Percentiles rank a stretch among this genome's conserved stretches.
Evolutionary conservation across 768 basidiomycete species (phyloP).

Genomic region (Mycena galericulata): DNA sequence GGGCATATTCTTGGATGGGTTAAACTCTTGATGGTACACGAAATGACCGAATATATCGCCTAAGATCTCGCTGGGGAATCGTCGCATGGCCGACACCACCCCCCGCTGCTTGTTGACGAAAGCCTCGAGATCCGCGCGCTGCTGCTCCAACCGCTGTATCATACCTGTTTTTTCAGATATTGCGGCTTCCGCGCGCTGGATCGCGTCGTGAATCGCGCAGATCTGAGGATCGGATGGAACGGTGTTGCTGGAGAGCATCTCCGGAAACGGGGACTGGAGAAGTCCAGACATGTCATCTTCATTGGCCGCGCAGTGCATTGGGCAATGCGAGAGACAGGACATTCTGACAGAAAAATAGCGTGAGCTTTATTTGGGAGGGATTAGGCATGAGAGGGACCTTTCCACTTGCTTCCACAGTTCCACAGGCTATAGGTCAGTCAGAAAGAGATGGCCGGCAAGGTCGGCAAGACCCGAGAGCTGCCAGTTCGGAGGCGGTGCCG

Average conservation of each 20-base stretch:
- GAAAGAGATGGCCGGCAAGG: too few species aligned
- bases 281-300: too few species aligned
- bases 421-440: too few species aligned
- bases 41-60: constrained; percentile 19
- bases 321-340: too few species aligned
- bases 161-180: not conserved
- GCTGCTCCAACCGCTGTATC: not conserved
- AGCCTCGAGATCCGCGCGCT: constrained; percentile 2
- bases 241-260: not conserved
- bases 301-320: too few species aligned
- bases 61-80: constrained; percentile 19
- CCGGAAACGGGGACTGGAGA: not conserved
- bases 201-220: not conserved
- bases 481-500: too few species aligned
- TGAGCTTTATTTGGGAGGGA: too few species aligned
- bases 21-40: not conserved
- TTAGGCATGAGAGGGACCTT: too few species aligned
- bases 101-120: not conserved
- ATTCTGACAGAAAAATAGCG: too few species aligned
- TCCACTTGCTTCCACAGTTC: too few species aligned
- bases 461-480: too few species aligned
- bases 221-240: not conserved
- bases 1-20: not conserved
- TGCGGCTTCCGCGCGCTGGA: not conserved
- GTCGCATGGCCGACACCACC: constrained; percentile 10